These are phyloP conservation scores for Aphanomyces euteiches DNA, from an alignment of 352 stramenopile genomes.

Conservation along the genomic window DNA sequence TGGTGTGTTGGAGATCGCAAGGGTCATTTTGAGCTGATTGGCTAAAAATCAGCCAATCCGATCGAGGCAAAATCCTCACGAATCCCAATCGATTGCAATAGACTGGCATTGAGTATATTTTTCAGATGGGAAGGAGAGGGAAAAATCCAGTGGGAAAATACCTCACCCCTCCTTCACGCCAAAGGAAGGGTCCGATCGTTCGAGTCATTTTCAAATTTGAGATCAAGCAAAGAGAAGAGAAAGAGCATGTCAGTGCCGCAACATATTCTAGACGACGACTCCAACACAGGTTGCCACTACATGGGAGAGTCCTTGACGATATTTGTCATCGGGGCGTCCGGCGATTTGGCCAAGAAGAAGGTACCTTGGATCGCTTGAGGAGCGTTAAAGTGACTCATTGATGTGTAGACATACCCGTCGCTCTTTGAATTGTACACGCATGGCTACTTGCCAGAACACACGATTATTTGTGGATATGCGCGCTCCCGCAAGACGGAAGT, in stretches of 20 bases:
- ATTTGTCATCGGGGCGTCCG: slow-evolving; percentile 84
- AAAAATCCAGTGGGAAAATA: slow-evolving; percentile 2
- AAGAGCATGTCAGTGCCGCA: background rate
- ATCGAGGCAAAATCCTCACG: too few relatives aligned
- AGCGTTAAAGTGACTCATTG: background rate
- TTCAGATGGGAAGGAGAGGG: too few relatives aligned
- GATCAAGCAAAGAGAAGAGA: background rate
- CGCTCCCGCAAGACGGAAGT: slow-evolving; percentile 70
- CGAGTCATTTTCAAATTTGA: slow-evolving; percentile 16
- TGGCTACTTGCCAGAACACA: slow-evolving; percentile 76
- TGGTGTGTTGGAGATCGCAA: too few relatives aligned
- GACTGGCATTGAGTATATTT: too few relatives aligned
- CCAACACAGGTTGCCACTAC: slow-evolving; percentile 49
- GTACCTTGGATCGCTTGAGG: slow-evolving; percentile 8
- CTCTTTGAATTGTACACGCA: slow-evolving; percentile 83
- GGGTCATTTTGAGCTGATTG: too few relatives aligned
- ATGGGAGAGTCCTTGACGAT: slow-evolving; percentile 65
- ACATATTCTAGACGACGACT: slow-evolving; percentile 20
- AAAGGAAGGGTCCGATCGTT: background rate
- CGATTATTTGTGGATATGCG: slow-evolving; percentile 84
- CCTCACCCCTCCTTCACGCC: background rate
- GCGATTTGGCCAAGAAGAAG: slow-evolving; percentile 88
- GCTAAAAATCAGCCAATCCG: too few relatives aligned
- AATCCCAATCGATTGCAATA: too few relatives aligned
- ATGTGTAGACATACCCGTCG: slow-evolving; percentile 76